A percentile compares a stretch with the other conserved stretches of the same genome.
Evolutionary conservation across 352 stramenopile genomes (phyloP).

Genomic region (Phytophthora podocarpi): DNA sequence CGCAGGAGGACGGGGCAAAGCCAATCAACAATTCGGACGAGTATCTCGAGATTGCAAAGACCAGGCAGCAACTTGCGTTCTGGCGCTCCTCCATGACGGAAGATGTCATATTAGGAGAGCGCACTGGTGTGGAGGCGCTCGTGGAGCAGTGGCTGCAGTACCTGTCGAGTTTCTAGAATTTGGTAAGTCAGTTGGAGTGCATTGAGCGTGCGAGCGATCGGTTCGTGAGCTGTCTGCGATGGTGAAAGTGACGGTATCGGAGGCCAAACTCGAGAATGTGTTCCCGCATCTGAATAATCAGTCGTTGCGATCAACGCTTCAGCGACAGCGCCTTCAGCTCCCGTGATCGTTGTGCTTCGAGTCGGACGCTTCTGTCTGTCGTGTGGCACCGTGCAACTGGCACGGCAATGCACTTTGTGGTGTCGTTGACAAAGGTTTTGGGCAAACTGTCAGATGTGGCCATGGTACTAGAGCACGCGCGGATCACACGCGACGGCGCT

Average conservation of each 20-base stretch:
- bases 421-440: no score
- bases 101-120: slow-evolving; percentile 23
- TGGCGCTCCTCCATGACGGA: slow-evolving; percentile 21
- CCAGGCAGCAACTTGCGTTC: slow-evolving; percentile 24
- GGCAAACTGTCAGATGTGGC: no score
- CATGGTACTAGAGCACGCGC: no score
- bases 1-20: not conserved
- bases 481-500: no score
- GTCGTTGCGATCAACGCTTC: not conserved
- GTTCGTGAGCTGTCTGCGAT: slow-evolving; percentile 5
- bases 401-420: no score
- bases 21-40: no score
- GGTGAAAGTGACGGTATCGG: slow-evolving; percentile 8
- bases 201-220: slow-evolving; percentile 17
- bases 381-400: no score
- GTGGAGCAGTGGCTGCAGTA: slow-evolving; percentile 33
- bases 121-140: slow-evolving; percentile 11
- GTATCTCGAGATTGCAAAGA: not conserved
- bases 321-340: slow-evolving; percentile 9
- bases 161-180: slow-evolving; percentile 23
- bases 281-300: slow-evolving; percentile 12
- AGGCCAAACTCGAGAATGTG: not conserved
- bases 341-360: not conserved
- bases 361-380: no score
- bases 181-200: slow-evolving; percentile 29